These are phyloP conservation scores for Phytopythium mirpurense DNA, from an alignment of 352 stramenopile species.

Conservation along the genomic window DNA sequence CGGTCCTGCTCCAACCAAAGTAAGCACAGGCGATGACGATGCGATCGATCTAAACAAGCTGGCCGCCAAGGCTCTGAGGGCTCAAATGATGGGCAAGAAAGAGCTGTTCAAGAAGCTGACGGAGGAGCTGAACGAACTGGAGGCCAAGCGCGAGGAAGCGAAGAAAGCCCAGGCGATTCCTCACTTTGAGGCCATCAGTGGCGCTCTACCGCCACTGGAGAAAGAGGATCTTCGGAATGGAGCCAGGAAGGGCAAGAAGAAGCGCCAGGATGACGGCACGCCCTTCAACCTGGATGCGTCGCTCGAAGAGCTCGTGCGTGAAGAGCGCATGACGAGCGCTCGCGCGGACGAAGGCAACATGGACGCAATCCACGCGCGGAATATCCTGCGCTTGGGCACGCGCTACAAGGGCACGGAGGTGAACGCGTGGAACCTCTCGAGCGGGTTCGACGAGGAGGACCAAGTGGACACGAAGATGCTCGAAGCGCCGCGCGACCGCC, in stretches of 20 bases:
- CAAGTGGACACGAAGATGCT: constrained; percentile 69
- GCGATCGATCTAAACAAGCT: constrained; percentile 73
- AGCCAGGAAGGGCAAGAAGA: constrained; percentile 64
- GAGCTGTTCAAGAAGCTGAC: constrained; percentile 68
- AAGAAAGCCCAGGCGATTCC: constrained; percentile 35
- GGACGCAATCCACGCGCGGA: constrained; percentile 59
- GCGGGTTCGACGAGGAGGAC: constrained; percentile 80
- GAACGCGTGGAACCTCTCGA: constrained; percentile 55
- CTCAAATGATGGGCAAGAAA: constrained; percentile 82
- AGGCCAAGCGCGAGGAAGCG: constrained; percentile 47
- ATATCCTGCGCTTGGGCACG: constrained; percentile 69
- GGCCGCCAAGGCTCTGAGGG: constrained; percentile 63
- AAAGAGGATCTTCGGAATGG: constrained; percentile 62
- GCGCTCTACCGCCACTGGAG: constrained; percentile 60
- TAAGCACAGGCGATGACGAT: constrained; percentile 15
- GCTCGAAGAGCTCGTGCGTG: constrained; percentile 72
- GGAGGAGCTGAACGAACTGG: constrained; percentile 75
- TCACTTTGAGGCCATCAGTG: constrained; percentile 51
- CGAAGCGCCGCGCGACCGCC: constrained; percentile 28
- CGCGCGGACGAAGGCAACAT: constrained; percentile 48
- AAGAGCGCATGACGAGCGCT: constrained; percentile 59
- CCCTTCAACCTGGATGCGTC: constrained; percentile 21
- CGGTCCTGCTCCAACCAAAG: not conserved
- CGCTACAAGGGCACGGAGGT: constrained; percentile 70
- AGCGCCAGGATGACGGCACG: constrained; percentile 15